Percentiles rank a stretch among this genome's conserved stretches.
Evolutionary conservation across 1,139 yeast species (phyloP).

Genomic region (Yamadazyma friedrichii): DNA sequence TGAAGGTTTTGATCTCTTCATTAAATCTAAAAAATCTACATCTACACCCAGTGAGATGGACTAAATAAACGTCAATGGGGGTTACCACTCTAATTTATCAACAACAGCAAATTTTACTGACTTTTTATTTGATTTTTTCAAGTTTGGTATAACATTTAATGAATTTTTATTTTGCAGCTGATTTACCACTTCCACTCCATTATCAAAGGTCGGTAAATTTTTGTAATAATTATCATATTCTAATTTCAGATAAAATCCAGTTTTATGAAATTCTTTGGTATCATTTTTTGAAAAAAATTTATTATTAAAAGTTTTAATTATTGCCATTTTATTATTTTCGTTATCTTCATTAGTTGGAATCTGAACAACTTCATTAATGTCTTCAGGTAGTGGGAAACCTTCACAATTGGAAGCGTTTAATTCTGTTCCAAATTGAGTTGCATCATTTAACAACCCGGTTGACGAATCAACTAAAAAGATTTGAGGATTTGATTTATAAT

Average conservation of each 20-base stretch:
- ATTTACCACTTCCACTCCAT: conserved; percentile 18
- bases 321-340: conserved; percentile 47
- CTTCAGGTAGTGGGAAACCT: conserved; percentile 64
- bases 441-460: conserved; percentile 65
- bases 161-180: conserved; percentile 4
- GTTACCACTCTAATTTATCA: conserved; percentile 5
- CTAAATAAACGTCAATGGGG: background rate
- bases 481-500: conserved; percentile 26
- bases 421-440: conserved; percentile 75
- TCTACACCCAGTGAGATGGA: too few relatives aligned
- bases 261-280: background rate
- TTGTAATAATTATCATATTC: conserved; percentile 28
- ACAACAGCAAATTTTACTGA: conserved; percentile 1
- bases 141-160: conserved; percentile 4
- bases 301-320: conserved; percentile 46
- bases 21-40: background rate
- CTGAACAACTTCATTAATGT: conserved; percentile 58
- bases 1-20: too few relatives aligned
- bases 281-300: conserved; percentile 10
- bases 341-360: conserved; percentile 56
- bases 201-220: conserved; percentile 12
- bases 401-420: conserved; percentile 62
- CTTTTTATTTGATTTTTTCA: conserved; percentile 1
- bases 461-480: conserved; percentile 66
- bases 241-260: conserved; percentile 33